Percentiles rank a stretch among this genome's conserved stretches.
Evolutionary conservation across 2,329 filamentous ascomycete species (phyloP).

Genomic region (Botrytis porri): DNA sequence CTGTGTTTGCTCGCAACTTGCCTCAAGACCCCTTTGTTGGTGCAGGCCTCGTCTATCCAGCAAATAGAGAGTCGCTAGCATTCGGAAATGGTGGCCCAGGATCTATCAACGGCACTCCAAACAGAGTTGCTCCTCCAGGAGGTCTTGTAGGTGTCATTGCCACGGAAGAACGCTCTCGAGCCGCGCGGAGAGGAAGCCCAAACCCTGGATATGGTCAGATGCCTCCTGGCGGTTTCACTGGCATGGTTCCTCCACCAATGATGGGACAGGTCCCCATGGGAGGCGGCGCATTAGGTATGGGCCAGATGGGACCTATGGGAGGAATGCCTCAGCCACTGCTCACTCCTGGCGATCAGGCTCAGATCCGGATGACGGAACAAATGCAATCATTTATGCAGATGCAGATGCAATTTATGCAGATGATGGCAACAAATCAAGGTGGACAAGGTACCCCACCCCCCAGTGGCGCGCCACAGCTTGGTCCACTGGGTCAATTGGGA

Average conservation of each 20-base stretch:
- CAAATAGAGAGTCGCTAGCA: conserved; percentile 71
- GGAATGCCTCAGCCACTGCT: conserved; percentile 35
- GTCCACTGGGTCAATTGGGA: conserved; percentile 17
- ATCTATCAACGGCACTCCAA: conserved; percentile 41
- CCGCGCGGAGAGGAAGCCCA: conserved; percentile 75
- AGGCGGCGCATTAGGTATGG: conserved; percentile 33
- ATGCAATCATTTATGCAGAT: conserved; percentile 89
- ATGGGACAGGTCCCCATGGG: conserved; percentile 28
- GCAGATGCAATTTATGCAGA: conserved; percentile 93
- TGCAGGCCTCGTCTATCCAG: conserved; percentile 68
- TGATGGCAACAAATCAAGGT: conserved; percentile 53
- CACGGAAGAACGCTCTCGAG: conserved; percentile 74
- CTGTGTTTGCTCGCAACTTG: conserved; percentile 77
- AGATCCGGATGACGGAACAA: conserved; percentile 77
- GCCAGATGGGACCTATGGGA: conserved; percentile 35
- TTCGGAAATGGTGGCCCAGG: conserved; percentile 57
- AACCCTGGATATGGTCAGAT: conserved; percentile 50
- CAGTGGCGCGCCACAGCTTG: conserved; percentile 24
- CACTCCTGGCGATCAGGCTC: conserved; percentile 65
- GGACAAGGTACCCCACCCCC: background rate
- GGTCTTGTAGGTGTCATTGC: conserved; percentile 87
- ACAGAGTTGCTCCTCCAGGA: conserved; percentile 56
- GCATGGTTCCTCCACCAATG: conserved; percentile 30
- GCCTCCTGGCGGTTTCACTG: conserved; percentile 35
- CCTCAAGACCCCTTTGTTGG: conserved; percentile 84